A percentile compares a stretch with the other conserved stretches of the same genome.
Evolutionary conservation across 108 stramenopile genomes (phyloP).

Genomic region (Parietichytrium sp.): DNA sequence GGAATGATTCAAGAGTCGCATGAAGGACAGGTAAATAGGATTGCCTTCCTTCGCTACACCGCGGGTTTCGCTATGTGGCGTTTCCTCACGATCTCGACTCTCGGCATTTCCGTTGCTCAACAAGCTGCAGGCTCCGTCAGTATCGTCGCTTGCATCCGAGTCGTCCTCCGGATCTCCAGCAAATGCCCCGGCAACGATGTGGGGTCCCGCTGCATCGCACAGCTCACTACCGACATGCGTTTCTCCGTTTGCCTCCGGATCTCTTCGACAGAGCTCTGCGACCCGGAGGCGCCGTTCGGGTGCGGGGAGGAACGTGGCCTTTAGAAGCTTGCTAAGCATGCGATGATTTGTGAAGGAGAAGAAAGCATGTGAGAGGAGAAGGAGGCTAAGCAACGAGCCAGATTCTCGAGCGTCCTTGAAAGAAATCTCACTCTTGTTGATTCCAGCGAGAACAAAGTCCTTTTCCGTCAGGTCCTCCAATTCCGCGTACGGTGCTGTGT

Average conservation of each 20-base stretch:
- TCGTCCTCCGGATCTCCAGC: neutral
- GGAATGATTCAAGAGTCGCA: neutral
- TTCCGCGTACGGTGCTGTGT: neutral
- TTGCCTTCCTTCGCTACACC: neutral
- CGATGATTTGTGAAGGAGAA: neutral
- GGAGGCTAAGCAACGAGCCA: neutral
- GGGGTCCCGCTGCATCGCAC: too few relatives aligned
- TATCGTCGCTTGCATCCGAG: neutral
- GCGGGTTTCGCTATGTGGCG: too few relatives aligned
- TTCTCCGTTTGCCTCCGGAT: too few relatives aligned
- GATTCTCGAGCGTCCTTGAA: neutral
- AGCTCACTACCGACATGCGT: too few relatives aligned
- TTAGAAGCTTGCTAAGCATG: neutral
- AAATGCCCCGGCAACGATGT: too few relatives aligned
- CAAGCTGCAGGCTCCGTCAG: slow-evolving; percentile 2
- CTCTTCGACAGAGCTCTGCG: too few relatives aligned
- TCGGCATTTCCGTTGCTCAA: too few relatives aligned
- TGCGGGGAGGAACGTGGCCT: slow-evolving; percentile 13
- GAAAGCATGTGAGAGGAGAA: slow-evolving; percentile 5
- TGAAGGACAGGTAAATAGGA: neutral
- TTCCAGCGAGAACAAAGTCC: neutral
- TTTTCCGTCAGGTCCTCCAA: neutral
- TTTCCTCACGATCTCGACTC: too few relatives aligned
- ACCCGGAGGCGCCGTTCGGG: too few relatives aligned
- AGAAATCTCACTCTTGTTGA: neutral